Evolutionary conservation across 2,329 filamentous ascomycete genomes (phyloP), one percentile per base, ranked within the genome.

Genomic region (Alternaria ventricosa): DNA sequence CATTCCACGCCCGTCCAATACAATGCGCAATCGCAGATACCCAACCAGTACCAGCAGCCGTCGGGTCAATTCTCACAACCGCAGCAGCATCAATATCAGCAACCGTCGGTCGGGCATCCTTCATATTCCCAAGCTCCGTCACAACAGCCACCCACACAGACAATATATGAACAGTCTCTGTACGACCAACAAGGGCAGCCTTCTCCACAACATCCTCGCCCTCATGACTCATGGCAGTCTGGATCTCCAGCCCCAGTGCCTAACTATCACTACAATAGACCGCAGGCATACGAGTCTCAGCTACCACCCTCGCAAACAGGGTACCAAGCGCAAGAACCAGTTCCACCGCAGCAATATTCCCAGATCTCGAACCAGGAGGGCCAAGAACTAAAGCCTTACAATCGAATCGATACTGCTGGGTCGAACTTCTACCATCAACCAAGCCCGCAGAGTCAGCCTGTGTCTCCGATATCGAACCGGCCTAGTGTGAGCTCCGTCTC

Each of bases 401-500:
- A 63, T 56, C 72, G 71, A 11, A 72, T 68, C 53, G 66, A 69
- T 13, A 72, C 71, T 36, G 70, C 67, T 7, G 63, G 73, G 28
- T 70, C 75, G 8, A 66, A 67, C 23, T 73, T 77, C 44, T 67
- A 74, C 43, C 67, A 65, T 50, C 65, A 77, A 23, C 53, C 71
- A 18, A 78, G 70, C 54, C 73, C 74, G 11, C 70, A 73, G 43
- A 76, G 72, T 41, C 73, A 76, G 15, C 71, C 76, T 15, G 76
- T 79, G 22, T 80, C 78, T 51, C 78, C 77, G 5, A 58, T 79
- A 22, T 69, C 69, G 4, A 70, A 72, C 45, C 69, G 74, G 4
- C 68, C 75, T 9, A 76, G 71, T 43, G 69, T 75, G 51, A 73
- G 68, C 46, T 75, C 74, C 30, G 56, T 55, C 22, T 66, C 71